Evolutionary conservation across 75 land plant genomes (phyloP).

Genomic region (Cupressus sempervirens): DNA sequence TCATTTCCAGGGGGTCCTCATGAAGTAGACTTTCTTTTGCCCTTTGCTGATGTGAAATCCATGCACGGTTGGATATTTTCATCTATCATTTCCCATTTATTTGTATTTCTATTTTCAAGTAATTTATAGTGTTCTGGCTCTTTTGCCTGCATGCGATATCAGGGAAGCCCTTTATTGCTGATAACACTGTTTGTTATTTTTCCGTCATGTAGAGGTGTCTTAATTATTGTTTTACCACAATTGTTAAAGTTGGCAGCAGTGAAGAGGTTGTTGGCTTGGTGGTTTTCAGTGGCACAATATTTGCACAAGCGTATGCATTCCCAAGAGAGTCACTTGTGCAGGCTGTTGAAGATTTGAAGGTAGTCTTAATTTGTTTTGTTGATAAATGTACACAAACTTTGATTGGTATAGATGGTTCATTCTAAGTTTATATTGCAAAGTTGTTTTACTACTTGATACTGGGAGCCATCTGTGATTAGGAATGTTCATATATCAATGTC

Average conservation of each 20-base stretch:
- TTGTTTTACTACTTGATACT: not conserved
- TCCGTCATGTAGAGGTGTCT: not conserved
- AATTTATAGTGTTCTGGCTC: not conserved
- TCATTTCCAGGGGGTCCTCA: slow-evolving; percentile 37
- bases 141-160: slow-evolving; percentile 1
- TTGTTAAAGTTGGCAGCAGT: slow-evolving; percentile 34
- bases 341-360: slow-evolving; percentile 76
- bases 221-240: not conserved
- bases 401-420: not conserved
- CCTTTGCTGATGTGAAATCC: slow-evolving; percentile 27
- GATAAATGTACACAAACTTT: not conserved
- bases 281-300: slow-evolving; percentile 55
- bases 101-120: not conserved
- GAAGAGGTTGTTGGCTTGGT: slow-evolving; percentile 60
- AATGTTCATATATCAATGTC: not conserved
- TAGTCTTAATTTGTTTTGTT: slow-evolving; percentile 12
- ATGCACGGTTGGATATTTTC: slow-evolving; percentile 26
- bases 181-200: not conserved
- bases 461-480: not conserved
- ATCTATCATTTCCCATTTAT: not conserved
- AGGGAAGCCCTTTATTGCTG: not conserved
- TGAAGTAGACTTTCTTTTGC: slow-evolving; percentile 72
- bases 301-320: slow-evolving; percentile 57
- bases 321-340: slow-evolving; percentile 57
- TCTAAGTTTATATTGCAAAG: not conserved